Base-by-base conservation (phyloP, 768 basidiomycete genomes). In the Pisolithus marmoratus region DNA sequence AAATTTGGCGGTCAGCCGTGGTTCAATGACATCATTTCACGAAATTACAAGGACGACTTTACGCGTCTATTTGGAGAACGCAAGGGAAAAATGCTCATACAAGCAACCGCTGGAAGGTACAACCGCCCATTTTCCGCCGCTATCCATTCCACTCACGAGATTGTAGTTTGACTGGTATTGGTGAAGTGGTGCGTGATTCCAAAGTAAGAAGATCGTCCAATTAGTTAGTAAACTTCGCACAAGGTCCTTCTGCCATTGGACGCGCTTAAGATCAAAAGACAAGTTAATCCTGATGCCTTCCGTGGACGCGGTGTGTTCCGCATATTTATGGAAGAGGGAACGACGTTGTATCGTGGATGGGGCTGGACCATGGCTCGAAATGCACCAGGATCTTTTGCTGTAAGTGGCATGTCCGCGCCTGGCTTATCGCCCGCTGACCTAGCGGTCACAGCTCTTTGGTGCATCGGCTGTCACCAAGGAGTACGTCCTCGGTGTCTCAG, bases 361-460 rank as follows among this genome's bases (percentile, higher is more conserved):
- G 94, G 94, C 42, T 98, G 95, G 95, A 98, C 95, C 22, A 87
- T 96, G 80, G 95, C 94, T 2, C 83, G 95, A 49, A 99, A 99
- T 60, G 95, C 95, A 1, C 95, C 95, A 0, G 95, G 95, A 11
- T 84, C 81, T 48, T 99, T 99, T 62, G 91, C 95, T 50, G 94
- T 95, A 63, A 55, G 89, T 75, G 4, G 34, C 38, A 6, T 31
- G 8, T 27, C n/a, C 27, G 12, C 26, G 34, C 34, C 14, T 9
- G 43, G 48, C 37, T 2, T 46, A 26, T 5, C 6, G 1, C 51
- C 34, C 34, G 5, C 34, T 44, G 37, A 48, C 8, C 36, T 23
- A 8, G 8, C 14, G 41, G n/a, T 20, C n/a, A 1, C 58, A 96
- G 93, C 90, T 98, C 44, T 99, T 99, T 65, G 95, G 95, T 65